Base-by-base conservation (phyloP, 768 basidiomycete species). In the Leccinum disarticulatum region DNA sequence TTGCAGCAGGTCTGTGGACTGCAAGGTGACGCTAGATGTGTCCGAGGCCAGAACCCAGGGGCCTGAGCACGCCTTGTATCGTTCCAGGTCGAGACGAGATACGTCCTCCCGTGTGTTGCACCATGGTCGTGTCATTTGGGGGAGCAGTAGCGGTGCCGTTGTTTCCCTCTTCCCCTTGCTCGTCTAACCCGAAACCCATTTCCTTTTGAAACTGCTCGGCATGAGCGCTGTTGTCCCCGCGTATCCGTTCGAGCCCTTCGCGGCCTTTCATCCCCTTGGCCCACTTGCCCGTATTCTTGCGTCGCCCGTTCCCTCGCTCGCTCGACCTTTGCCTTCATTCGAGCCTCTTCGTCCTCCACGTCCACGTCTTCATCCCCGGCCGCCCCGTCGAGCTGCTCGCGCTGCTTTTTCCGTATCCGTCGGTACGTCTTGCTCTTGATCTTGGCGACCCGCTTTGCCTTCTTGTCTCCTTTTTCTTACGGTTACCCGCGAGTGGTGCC, bases 361-460 rank as follows among this genome's bases (percentile, higher is more conserved):
- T 80, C 56, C 35, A 0, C 56, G 6, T 30, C 53, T 4, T 15
- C 61, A 0, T 53, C 61, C 0, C 14, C 81, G 2, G 70, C 80
- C 52, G 78, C 85, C 66, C 71, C 70, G 73, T 77, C 77, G 15
- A 87, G 74, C 61, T 84, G 85, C 59, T 87, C 90, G 50, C 82
- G 82, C 68, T 89, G 84, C 70, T 90, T 94, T 71, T 91, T 83
- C 68, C 87, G 87, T 51, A 98, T 80, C 64, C 89, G 88, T 30
- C 95, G 81, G 71, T 94, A 98, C 2, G 92, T 86, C 76, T 94
- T 96, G 72, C 90, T 93, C 79, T 98, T 98, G 76, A 99, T 99
- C 77, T 95, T 98, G 22, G 88, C 85, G 17, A 96, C 80, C 17
- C 95, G 85, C 69, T 90, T 90, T 17, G 94, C 91, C 72, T 96